Base-by-base conservation (phyloP, 2,329 filamentous ascomycete genomes). In the Cercospora beticola region DNA sequence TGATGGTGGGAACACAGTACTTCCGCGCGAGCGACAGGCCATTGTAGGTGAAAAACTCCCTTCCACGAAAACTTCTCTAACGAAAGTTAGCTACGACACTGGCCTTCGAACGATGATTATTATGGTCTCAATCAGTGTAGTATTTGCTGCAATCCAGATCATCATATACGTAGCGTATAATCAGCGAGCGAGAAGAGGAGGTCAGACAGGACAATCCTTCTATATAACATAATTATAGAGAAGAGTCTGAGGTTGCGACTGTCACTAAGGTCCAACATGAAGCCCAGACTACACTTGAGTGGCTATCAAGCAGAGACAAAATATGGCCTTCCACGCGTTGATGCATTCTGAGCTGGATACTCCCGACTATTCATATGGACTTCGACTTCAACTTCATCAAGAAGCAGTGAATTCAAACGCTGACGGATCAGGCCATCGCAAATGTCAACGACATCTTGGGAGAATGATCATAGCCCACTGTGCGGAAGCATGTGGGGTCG, bases 1-100 rank as follows among this genome's bases (percentile, higher is more conserved):
- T 86, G 64, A 85, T 86, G 83, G 82, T 81, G 0, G 84, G 84
- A 0, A 82, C 83, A 8, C 84, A 85, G 70, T 85, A 85, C 43
- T 86, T 85, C 64, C 79, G 80, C 23, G 79, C 74, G 1, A 73
- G 77, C 10, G 82, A 85, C 70, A 74, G 78, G 18, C 81, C 83
- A 3, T 81, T 82, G 75, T 80, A 74, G 18, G 49, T 64, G 16
- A 40, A 31, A 31, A 43, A 23, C 7, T 26, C n/a, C 3, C 8
- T 23, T 9, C 12, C 12, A 36, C 10, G 10, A 10, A 5, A 36
- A 40, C 14, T 31, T 26, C 9, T 21, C 46, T 52, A 21, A 52
- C 18, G 46, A 12, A 21, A 1, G 14, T 10, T 12, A 62, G 59
- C 21, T 67, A 66, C 40, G 30, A 21, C 6, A n/a, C 36, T n/a